Percentiles rank a stretch among this genome's conserved stretches.
Conservation (phyloP, 2,329 filamentous ascomycete species). For the Talaromyces sp. region DNA sequence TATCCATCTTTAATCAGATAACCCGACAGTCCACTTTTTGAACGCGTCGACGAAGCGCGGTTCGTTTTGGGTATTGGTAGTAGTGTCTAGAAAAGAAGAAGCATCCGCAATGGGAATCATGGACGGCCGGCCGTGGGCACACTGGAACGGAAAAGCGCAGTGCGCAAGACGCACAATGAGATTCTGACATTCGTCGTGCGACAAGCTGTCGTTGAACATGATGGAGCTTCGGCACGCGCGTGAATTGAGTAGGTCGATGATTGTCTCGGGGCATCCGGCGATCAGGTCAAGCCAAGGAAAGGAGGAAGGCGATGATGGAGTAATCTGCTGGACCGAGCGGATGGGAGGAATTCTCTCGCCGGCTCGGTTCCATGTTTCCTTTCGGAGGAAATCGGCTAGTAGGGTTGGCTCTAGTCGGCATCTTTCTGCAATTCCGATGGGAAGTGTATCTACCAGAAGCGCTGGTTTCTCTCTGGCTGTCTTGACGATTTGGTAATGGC, state of each 20-base stretch:
- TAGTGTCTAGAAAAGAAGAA: neutral
- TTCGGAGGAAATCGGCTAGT: slow-evolving; percentile 66
- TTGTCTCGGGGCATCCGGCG: slow-evolving; percentile 64
- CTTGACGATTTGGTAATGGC: slow-evolving; percentile 52
- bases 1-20: no score
- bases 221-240: slow-evolving; percentile 44
- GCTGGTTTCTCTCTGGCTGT: slow-evolving; percentile 8
- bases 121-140: slow-evolving; percentile 45
- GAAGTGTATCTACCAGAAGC: slow-evolving; percentile 55
- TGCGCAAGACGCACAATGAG: slow-evolving; percentile 32
- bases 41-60: slow-evolving; percentile 7
- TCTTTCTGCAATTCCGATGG: slow-evolving; percentile 66
- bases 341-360: slow-evolving; percentile 28
- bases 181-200: slow-evolving; percentile 30
- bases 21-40: slow-evolving; percentile 5
- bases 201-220: slow-evolving; percentile 46
- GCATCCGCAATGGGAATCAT: slow-evolving; percentile 39
- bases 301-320: neutral
- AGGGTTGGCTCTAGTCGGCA: slow-evolving; percentile 67
- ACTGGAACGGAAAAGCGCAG: slow-evolving; percentile 46
- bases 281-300: slow-evolving; percentile 56
- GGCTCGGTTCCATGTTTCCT: slow-evolving; percentile 64
- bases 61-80: neutral
- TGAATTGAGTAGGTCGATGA: slow-evolving; percentile 58
- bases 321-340: slow-evolving; percentile 4